Evolutionary conservation across 306 rosid species (phyloP).

Genomic region (Dalbergia oliveri): DNA sequence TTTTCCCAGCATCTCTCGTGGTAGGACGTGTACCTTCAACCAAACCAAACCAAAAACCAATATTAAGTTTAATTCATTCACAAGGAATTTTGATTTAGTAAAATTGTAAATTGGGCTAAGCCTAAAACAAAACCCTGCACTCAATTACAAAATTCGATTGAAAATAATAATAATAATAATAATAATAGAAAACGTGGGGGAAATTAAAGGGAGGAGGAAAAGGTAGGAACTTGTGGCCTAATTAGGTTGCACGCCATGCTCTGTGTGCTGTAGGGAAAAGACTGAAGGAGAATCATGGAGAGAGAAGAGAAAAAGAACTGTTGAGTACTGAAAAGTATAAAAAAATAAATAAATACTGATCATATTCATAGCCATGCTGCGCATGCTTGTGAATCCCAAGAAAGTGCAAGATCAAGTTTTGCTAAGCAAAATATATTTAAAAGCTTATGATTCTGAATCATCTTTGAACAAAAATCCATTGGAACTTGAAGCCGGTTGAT

Average conservation of each 20-base stretch:
- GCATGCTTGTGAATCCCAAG: slow-evolving; percentile 76
- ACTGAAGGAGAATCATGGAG: background rate
- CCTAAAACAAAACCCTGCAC: too few species aligned
- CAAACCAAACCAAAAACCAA: slow-evolving; percentile 1
- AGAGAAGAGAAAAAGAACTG: background rate
- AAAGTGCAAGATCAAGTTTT: slow-evolving; percentile 57
- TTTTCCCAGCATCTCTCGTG: slow-evolving; percentile 98
- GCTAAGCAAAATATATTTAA: slow-evolving; percentile 34
- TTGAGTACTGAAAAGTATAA: background rate
- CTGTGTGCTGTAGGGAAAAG: slow-evolving; percentile 15
- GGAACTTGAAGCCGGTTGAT: slow-evolving; percentile 60
- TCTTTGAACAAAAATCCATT: slow-evolving; percentile 43
- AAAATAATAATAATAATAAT: background rate
- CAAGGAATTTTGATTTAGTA: too few species aligned
- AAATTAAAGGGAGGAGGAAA: slow-evolving; percentile 1
- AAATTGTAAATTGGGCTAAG: too few species aligned
- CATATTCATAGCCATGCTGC: slow-evolving; percentile 49
- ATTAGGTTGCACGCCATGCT: slow-evolving; percentile 51
- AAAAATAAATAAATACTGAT: background rate
- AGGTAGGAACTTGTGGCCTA: slow-evolving; percentile 27
- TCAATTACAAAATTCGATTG: too few species aligned
- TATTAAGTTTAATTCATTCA: too few species aligned
- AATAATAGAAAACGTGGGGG: slow-evolving; percentile 10
- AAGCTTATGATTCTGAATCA: background rate
- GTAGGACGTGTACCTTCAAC: slow-evolving; percentile 92